Conservation (phyloP, 805 yeast species). For the Suhomyces faveliae region DNA sequence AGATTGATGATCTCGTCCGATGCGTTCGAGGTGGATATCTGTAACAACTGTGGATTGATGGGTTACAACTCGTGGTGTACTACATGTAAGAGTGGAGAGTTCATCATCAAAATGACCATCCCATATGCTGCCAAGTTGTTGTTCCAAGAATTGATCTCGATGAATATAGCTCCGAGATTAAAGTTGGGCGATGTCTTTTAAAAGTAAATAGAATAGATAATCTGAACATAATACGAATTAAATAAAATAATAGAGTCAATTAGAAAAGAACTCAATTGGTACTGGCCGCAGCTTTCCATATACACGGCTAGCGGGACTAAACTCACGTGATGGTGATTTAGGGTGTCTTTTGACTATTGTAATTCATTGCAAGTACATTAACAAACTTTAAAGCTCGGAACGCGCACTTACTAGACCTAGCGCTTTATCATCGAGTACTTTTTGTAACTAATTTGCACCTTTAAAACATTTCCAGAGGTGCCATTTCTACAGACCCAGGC, state of each 20-base stretch:
- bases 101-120: conserved; percentile 88
- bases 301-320: too few species aligned
- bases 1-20: conserved; percentile 96
- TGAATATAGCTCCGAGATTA: conserved; percentile 97
- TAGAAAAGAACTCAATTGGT: too few species aligned
- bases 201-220: not conserved
- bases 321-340: too few species aligned
- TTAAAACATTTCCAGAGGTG: not conserved
- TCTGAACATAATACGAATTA: too few species aligned
- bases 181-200: conserved; percentile 82
- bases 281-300: too few species aligned
- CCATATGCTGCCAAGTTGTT: conserved; percentile 98
- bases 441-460: too few species aligned
- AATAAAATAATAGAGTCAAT: too few species aligned
- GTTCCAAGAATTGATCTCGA: conserved; percentile 96
- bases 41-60: conserved; percentile 93
- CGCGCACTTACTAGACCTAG: too few species aligned
- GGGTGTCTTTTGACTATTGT: too few species aligned
- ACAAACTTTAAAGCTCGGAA: too few species aligned
- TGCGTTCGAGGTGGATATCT: conserved; percentile 95
- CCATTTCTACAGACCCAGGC: not conserved
- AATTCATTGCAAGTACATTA: too few species aligned
- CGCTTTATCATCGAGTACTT: too few species aligned
- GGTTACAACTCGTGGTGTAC: conserved; percentile 98
- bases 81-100: conserved; percentile 86